phyloP scores from a whole-genome alignment of 805 yeast genomes.

The Candida tammaniensis region DNA sequence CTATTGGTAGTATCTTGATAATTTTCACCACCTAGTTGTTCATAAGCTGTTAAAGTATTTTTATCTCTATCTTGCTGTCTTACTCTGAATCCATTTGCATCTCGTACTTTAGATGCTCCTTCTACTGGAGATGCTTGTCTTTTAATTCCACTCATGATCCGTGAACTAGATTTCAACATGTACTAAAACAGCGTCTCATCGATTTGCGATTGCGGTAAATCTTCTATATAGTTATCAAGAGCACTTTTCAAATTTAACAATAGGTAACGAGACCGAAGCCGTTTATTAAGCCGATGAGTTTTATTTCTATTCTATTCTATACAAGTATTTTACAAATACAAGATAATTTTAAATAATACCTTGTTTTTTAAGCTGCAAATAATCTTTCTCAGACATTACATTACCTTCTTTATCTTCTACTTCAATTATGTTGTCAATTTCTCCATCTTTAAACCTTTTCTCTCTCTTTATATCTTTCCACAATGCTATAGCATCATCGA shows the following conservation, averaged over 20 bases:
- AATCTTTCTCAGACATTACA: constrained; percentile 81
- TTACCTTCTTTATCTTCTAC: constrained; percentile 93
- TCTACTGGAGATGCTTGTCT: constrained; percentile 16
- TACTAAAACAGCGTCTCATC: too few species aligned
- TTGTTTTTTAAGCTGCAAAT: constrained; percentile 81
- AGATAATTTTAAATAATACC: constrained; percentile 57
- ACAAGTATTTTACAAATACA: background rate
- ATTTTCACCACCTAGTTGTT: constrained; percentile 35
- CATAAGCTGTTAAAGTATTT: constrained; percentile 36
- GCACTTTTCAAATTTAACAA: too few species aligned
- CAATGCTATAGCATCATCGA: constrained; percentile 65
- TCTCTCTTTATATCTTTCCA: constrained; percentile 47
- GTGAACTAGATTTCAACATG: too few species aligned
- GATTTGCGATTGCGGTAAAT: too few species aligned
- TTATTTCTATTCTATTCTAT: too few species aligned
- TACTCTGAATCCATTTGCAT: constrained; percentile 47
- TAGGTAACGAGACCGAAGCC: too few species aligned
- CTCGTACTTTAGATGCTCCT: constrained; percentile 24
- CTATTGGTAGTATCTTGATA: constrained; percentile 19
- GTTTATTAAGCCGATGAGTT: too few species aligned
- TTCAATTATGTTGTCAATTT: constrained; percentile 60
- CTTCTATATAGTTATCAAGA: too few species aligned
- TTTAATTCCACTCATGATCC: constrained; percentile 11
- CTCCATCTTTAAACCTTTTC: constrained; percentile 33
- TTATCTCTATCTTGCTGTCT: constrained; percentile 45